These are phyloP conservation scores for Triangularia verruculosa DNA, from an alignment of 2,329 filamentous ascomycete genomes.

Conservation along the genomic window DNA sequence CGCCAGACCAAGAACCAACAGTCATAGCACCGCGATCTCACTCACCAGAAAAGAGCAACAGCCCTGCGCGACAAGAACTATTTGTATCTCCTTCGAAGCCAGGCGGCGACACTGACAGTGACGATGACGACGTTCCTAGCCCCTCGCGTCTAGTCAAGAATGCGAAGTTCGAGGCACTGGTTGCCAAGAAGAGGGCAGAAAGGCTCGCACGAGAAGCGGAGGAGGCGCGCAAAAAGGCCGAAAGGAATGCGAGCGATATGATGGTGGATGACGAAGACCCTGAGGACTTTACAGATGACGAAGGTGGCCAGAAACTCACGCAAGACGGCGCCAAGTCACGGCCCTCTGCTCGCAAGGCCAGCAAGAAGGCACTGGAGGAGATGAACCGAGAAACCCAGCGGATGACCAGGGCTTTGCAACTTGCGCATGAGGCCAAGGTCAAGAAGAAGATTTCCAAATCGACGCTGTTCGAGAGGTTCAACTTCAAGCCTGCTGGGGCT, in stretches of 20 bases:
- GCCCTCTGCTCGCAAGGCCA: conserved; percentile 73
- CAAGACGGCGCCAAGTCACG: conserved; percentile 51
- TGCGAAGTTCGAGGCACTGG: conserved; percentile 64
- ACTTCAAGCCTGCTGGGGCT: conserved; percentile 55
- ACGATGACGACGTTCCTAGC: conserved; percentile 42
- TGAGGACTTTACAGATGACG: conserved; percentile 59
- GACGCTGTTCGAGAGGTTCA: conserved; percentile 80
- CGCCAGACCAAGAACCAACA: conserved; percentile 30
- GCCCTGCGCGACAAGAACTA: conserved; percentile 21
- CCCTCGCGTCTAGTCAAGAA: conserved; percentile 45
- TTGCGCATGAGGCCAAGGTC: conserved; percentile 84
- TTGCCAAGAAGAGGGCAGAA: conserved; percentile 71
- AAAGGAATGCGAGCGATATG: conserved; percentile 41
- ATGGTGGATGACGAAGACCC: conserved; percentile 42
- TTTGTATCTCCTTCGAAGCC: conserved; percentile 31
- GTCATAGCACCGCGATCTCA: conserved; percentile 25
- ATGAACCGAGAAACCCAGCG: conserved; percentile 95
- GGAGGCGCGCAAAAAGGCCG: conserved; percentile 47
- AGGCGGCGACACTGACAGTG: conserved; percentile 25
- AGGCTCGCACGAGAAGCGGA: conserved; percentile 67
- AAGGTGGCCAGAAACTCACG: conserved; percentile 62
- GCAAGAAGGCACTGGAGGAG: conserved; percentile 91
- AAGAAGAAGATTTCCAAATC: conserved; percentile 87
- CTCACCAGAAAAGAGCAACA: conserved; percentile 29
- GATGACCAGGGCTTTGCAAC: conserved; percentile 83